Evolutionary conservation across 306 rosid genomes (phyloP), one percentile per base, ranked within the genome.

Genomic region (Nissolia schottii): DNA sequence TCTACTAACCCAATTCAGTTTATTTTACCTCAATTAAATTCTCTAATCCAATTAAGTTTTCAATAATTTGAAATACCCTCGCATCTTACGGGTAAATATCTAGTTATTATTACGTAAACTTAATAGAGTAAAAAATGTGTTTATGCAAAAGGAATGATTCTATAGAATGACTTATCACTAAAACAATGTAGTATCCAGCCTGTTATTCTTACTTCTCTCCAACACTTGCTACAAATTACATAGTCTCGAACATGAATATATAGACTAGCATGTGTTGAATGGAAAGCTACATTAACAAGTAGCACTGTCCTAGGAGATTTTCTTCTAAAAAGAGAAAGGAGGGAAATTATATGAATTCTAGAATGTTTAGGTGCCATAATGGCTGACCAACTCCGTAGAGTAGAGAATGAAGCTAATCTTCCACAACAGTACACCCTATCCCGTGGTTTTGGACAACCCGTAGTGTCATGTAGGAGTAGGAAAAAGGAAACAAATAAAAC

Each of bases 381-480:
- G 61, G 23, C 62, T 56, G 27, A 5, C 25, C 54, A 19, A 53
- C 55, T 64, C 58, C 66, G 40, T 74, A 63, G 53, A 28, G 34
- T 20, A 8, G 38, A 55, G 41, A 75, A 41, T 65, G 46, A 27
- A 55, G 34, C 58, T 23, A 65, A 16, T 55, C 29, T 65, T 46
- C 41, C 2, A 55, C 38, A 11, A 49, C 55, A 32, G 23, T 2
- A 43, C 28, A 11, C 62, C 58, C 64, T 48, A 59, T 55, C 76
- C 70, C 53, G 77, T 61, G 72, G 38, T 37, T 58, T n/a, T 37
- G 40, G 74, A 73, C 73, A 76, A 63, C 78, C 63, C 58, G 3
- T 73, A 56, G 74, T 77, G 64, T 53, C 12, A 35, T 38, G 27
- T 19, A 23, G 13, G 41, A n/a, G 6, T 32, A 31, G n/a, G 16